These are phyloP conservation scores for Starmerella apis DNA, from an alignment of 805 yeast species.

Conservation along the genomic window DNA sequence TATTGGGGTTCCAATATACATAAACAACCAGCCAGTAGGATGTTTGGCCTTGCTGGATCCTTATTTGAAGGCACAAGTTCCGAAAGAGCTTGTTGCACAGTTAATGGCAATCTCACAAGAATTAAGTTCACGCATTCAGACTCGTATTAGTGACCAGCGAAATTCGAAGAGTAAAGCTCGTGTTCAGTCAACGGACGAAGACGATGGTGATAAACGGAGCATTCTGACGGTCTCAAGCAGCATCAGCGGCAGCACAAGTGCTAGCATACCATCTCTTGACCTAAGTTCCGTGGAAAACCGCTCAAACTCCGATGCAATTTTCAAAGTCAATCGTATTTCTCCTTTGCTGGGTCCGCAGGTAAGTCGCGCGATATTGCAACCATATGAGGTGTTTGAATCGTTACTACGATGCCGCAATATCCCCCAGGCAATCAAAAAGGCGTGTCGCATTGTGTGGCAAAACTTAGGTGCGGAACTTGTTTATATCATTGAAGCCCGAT, in stretches of 20 bases:
- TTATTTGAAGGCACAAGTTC: conserved; percentile 20
- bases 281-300: too few relatives aligned
- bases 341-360: conserved; percentile 8
- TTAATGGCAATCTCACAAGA: conserved; percentile 16
- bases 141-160: not conserved
- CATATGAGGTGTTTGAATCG: conserved; percentile 26
- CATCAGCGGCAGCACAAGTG: not conserved
- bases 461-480: conserved; percentile 25
- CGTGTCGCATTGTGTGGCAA: conserved; percentile 24
- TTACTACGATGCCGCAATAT: conserved; percentile 22
- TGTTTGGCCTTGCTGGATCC: conserved; percentile 49
- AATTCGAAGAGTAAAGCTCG: not conserved
- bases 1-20: conserved; percentile 50
- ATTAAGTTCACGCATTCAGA: conserved; percentile 12
- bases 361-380: conserved; percentile 20
- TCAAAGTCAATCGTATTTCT: not conserved
- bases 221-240: not conserved
- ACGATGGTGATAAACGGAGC: conserved; percentile 1
- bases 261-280: not conserved
- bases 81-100: conserved; percentile 13
- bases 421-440: conserved; percentile 26
- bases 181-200: conserved; percentile 11
- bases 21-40: conserved; percentile 43
- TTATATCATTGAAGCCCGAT: conserved; percentile 27
- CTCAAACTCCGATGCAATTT: not conserved